Evolutionary conservation across 192 early-diverging fungal species (phyloP).

Genomic region (Coemansia erecta): DNA sequence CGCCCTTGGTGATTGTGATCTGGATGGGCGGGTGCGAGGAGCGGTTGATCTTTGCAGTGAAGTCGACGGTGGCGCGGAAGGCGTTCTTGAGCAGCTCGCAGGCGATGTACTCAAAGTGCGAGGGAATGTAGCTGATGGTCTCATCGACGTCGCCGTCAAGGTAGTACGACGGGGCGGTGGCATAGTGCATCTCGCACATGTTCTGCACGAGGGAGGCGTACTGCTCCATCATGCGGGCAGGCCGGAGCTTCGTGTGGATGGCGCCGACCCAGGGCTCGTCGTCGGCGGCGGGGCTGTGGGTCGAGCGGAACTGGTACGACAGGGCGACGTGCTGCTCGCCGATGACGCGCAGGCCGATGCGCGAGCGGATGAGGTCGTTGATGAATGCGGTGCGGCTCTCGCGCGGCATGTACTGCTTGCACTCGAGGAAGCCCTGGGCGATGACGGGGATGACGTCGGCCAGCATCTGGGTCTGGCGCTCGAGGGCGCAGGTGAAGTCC

Average conservation of each 20-base stretch:
- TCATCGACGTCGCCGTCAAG: constrained; percentile 58
- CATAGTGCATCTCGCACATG: constrained; percentile 92
- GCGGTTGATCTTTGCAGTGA: constrained; percentile 47
- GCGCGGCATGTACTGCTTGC: constrained; percentile 80
- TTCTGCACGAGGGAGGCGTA: constrained; percentile 74
- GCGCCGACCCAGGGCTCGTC: constrained; percentile 73
- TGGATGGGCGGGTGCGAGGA: constrained; percentile 71
- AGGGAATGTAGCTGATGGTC: constrained; percentile 71
- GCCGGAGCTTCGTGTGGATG: constrained; percentile 74
- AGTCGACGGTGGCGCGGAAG: constrained; percentile 82
- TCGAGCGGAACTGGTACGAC: constrained; percentile 53
- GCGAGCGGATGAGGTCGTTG: constrained; percentile 84
- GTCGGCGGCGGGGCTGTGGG: constrained; percentile 9
- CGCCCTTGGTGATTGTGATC: constrained; percentile 77
- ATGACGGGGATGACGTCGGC: constrained; percentile 85
- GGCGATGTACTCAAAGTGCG: constrained; percentile 92
- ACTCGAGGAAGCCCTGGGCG: constrained; percentile 89
- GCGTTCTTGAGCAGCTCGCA: constrained; percentile 91
- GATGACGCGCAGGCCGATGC: constrained; percentile 88
- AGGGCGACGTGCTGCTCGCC: constrained; percentile 89
- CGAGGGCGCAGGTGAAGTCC: constrained; percentile 69
- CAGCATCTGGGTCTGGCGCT: constrained; percentile 72
- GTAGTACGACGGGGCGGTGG: constrained; percentile 67
- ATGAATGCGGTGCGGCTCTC: constrained; percentile 70
- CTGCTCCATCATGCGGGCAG: constrained; percentile 63